Evolutionary conservation across 2,329 filamentous ascomycete genomes (phyloP), one percentile per base, ranked within the genome.

Genomic region (Fusarium veterinarium): DNA sequence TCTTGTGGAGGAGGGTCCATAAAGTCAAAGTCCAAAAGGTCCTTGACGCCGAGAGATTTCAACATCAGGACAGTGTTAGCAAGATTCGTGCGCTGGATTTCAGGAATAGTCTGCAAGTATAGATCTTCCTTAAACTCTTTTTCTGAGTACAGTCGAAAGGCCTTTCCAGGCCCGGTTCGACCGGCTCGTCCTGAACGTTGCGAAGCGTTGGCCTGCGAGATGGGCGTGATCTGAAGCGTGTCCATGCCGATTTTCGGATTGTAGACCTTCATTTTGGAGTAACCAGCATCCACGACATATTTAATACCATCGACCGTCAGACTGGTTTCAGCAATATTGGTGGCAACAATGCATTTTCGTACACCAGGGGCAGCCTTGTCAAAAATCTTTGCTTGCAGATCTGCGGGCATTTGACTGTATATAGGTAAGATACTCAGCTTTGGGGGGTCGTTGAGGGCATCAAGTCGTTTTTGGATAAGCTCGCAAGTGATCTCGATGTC

Each of bases 201-300:
- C 8, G 93, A 95, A 8, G 95, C 92, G 81, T 99, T 99, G 75
- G 96, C 96, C 81, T 99, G 96, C 5, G 95, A 98, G 59, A 99
- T 97, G 1, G 96, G 96, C 1, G 96, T 99, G 75, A 99, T 97
- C 79, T 98, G 96, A 19, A 99, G 89, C 1, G 95, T 98, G 79
- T 99, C 96, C 96, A 99, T 99, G 64, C 96, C 96, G 94, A 99
- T 98, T 59, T 95, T 93, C 10, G 96, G 95, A 78, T 99, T 99
- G 83, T 98, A 99, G 8, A 99, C 96, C 81, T 99, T 99, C 79
- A 98, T 89, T 81, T 99, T 99, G 4, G 95, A 97, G 81, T 95
- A 99, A 1, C 96, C 96, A 4, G 94, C 91, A 80, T 99, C 96
- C 8, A 99, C 96, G 28, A 99, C 96, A 78, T 97, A 99, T 92